These are phyloP conservation scores for Monascus ruber DNA, from an alignment of 2,329 filamentous ascomycete species.

Conservation along the genomic window DNA sequence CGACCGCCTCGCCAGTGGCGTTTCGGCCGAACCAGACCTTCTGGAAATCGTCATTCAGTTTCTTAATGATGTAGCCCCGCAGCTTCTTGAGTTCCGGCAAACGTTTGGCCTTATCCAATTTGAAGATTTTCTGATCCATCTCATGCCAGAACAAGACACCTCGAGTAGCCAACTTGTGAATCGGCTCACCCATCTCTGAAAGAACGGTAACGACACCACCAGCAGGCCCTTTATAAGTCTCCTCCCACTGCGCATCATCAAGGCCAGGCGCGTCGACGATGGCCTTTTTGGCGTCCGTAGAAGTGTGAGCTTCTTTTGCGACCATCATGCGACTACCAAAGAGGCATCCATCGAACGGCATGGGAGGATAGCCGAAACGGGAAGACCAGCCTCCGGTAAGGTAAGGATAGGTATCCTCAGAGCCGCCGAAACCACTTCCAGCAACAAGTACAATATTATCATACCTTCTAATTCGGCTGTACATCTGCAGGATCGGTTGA, in stretches of 20 bases:
- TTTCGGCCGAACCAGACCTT: constrained; percentile 95
- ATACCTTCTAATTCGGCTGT: constrained; percentile 71
- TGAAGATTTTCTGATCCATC: constrained; percentile 98
- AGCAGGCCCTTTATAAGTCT: constrained; percentile 81
- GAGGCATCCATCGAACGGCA: constrained; percentile 85
- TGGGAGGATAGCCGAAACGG: constrained; percentile 75
- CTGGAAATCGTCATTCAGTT: constrained; percentile 90
- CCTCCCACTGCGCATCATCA: constrained; percentile 75
- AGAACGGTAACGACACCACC: constrained; percentile 93
- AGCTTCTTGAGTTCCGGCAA: constrained; percentile 79
- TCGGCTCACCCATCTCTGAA: constrained; percentile 98
- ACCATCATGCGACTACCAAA: constrained; percentile 93
- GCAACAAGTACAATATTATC: constrained; percentile 80
- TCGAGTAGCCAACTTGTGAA: constrained; percentile 94
- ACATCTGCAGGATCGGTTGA: constrained; percentile 81
- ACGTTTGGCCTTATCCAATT: constrained; percentile 86
- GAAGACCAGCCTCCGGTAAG: constrained; percentile 80
- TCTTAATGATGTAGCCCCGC: constrained; percentile 84
- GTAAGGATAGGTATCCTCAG: constrained; percentile 85
- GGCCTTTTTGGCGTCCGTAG: constrained; percentile 74
- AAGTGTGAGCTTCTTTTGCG: constrained; percentile 81
- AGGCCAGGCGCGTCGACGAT: constrained; percentile 79
- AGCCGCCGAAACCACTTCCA: constrained; percentile 79
- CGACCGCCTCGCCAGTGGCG: constrained; percentile 65
- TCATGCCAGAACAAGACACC: constrained; percentile 96